Evolutionary conservation across 768 basidiomycete species (phyloP), one percentile per base, ranked within the genome.

Genomic region (Rossbeevera mucosa): DNA sequence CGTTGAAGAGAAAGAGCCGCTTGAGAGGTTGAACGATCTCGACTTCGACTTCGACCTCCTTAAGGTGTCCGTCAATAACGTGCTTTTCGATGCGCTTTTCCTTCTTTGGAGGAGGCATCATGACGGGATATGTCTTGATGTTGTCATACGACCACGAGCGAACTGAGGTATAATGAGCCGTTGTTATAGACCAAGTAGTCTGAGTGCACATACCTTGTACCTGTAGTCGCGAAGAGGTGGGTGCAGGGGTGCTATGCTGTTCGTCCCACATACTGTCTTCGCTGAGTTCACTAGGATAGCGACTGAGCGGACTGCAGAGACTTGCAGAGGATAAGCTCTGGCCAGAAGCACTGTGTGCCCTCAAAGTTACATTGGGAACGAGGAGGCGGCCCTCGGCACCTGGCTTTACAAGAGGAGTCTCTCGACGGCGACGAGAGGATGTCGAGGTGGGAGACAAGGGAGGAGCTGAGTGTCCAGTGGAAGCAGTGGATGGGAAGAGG

Each of bases 121-220:
- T 73, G 53, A 81, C 71, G 14, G 83, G 81, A 58, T 88, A 89
- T 3, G 82, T 86, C 63, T 76, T 78, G 55, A 86, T 66, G 57
- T 84, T 84, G 60, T 87, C 85, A 60, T 88, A 88, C 2, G 86
- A 87, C 86, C 85, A 88, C 2, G 87, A 82, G 25, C 84, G 83
- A 12, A 72, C 86, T 87, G 52, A 38, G 44, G 26, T n/a, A 18
- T 7, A 0, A 36, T 64, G 29, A 56, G 63, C 8, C 25, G 50
- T 9, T n/a, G 7, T 36, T 33, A 22, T 20, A 61, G 13, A 11
- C 9, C 54, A 29, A 43, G 24, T 31, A 36, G 41, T 20, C 13
- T 3, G 14, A 4, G 6, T 8, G 33, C 20, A 53, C 82, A 64
- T 61, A 85, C 84, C 78, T 70, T 83, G 82, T 36, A 76, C 72